Evolutionary conservation across 495 filamentous ascomycete species (phyloP).

Genomic region (Xylaria curta): DNA sequence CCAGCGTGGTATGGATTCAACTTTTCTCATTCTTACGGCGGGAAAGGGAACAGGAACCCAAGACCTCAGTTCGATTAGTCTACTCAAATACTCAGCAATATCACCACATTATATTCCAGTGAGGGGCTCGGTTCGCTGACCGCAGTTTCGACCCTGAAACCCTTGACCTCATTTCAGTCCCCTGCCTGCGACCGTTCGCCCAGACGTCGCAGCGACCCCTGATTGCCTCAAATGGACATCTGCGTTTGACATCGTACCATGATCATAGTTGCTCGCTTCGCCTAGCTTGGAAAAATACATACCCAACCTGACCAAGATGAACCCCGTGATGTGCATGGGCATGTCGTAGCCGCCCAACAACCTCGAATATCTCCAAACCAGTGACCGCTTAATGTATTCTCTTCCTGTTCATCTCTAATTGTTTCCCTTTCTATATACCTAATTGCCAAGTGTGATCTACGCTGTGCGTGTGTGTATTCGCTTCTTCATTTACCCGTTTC

Average conservation of each 20-base stretch:
- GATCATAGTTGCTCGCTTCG: not conserved
- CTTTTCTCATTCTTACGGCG: not conserved
- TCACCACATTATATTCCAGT: not conserved
- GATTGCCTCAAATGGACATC: not conserved
- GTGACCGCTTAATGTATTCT: not conserved
- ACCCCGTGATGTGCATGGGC: slow-evolving; percentile 11
- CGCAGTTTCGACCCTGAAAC: slow-evolving; percentile 12
- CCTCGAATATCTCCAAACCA: slow-evolving; percentile 15
- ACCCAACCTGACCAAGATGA: not conserved
- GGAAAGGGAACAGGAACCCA: not conserved
- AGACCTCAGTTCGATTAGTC: not conserved
- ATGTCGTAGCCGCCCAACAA: not conserved
- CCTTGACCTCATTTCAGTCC: not conserved
- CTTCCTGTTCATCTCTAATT: not conserved
- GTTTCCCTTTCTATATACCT: slow-evolving; percentile 6
- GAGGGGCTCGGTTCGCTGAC: not conserved
- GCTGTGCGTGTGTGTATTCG: slow-evolving; percentile 21
- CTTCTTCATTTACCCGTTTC: not conserved
- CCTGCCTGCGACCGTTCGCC: not conserved
- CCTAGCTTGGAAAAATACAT: not conserved
- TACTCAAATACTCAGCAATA: not conserved
- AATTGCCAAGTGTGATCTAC: slow-evolving; percentile 23
- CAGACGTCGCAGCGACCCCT: slow-evolving; percentile 12
- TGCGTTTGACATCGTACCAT: slow-evolving; percentile 5
- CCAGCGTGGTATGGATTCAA: not conserved